phyloP scores from a whole-genome alignment of 2,329 filamentous ascomycete species.

The Monilinia laxa region DNA sequence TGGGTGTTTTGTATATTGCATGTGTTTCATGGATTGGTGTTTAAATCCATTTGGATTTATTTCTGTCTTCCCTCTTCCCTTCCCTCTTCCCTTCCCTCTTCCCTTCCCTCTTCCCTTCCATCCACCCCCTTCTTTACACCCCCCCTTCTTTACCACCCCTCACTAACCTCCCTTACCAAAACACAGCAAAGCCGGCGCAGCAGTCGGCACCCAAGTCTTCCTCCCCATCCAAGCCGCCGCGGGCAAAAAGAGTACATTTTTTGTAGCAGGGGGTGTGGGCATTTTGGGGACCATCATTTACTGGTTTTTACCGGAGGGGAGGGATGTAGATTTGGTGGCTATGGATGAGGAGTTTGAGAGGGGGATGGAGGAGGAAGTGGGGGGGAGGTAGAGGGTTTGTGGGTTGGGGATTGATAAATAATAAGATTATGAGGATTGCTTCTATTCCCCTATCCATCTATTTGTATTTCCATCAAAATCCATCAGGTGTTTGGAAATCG shows the following conservation, averaged over 20 bases:
- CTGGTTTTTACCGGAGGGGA: slow-evolving; percentile 7
- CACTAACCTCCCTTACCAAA: background rate
- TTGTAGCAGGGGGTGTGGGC: slow-evolving; percentile 35
- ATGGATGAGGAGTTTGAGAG: slow-evolving; percentile 21
- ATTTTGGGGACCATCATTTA: slow-evolving; percentile 10
- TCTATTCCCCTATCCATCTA: no score
- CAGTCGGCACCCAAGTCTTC: slow-evolving; percentile 42
- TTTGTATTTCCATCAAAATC: no score
- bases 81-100: background rate
- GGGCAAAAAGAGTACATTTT: slow-evolving; percentile 41
- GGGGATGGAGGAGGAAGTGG: background rate
- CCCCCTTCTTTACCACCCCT: background rate
- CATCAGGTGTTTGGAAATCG: no score
- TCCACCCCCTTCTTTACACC: no score
- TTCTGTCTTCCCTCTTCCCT: background rate
- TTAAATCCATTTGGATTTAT: background rate
- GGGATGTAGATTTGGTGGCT: slow-evolving; percentile 5
- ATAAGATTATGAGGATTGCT: no score
- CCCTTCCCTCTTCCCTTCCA: no score
- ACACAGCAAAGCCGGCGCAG: slow-evolving; percentile 38
- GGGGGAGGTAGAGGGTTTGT: background rate
- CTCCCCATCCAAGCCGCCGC: slow-evolving; percentile 38
- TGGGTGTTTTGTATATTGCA: no score
- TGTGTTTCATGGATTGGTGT: no score
- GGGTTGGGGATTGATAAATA: no score